Conservation (phyloP, 1,284 basidiomycete species). For the Ganoderma lingzhi region DNA sequence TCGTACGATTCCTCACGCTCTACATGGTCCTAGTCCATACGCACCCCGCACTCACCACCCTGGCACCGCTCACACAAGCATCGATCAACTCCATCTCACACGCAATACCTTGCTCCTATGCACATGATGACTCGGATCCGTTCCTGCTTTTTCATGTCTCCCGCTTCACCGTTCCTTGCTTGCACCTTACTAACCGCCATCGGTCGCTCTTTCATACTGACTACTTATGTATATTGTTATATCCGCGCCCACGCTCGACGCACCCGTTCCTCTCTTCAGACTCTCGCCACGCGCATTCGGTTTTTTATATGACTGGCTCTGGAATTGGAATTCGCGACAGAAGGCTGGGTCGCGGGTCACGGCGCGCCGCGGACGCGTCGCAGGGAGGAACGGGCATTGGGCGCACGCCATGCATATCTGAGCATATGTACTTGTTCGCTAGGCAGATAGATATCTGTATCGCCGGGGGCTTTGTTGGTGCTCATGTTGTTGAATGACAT, state of each 20-base stretch:
- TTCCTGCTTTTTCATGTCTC: slow-evolving; percentile 14
- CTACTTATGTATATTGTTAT: slow-evolving; percentile 8
- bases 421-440: slow-evolving; percentile 23
- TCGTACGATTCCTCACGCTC: slow-evolving; percentile 21
- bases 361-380: slow-evolving; percentile 27
- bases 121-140: slow-evolving; percentile 9
- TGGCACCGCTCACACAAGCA: slow-evolving; percentile 14
- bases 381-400: slow-evolving; percentile 24
- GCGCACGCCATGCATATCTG: slow-evolving; percentile 15
- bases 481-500: slow-evolving; percentile 3
- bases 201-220: neutral
- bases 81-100: slow-evolving; percentile 6
- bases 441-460: slow-evolving; percentile 28
- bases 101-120: neutral
- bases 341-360: slow-evolving; percentile 20
- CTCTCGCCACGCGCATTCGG: slow-evolving; percentile 3
- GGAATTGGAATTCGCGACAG: slow-evolving; percentile 24
- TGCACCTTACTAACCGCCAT: neutral
- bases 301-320: slow-evolving; percentile 1
- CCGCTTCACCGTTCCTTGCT: neutral
- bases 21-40: slow-evolving; percentile 10
- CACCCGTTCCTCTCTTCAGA: slow-evolving; percentile 25
- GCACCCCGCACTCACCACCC: slow-evolving; percentile 4
- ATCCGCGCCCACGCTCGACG: slow-evolving; percentile 30
- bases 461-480: slow-evolving; percentile 20